Conservation (phyloP, 2,329 filamentous ascomycete species). For the Cordyceps farinosa region DNA sequence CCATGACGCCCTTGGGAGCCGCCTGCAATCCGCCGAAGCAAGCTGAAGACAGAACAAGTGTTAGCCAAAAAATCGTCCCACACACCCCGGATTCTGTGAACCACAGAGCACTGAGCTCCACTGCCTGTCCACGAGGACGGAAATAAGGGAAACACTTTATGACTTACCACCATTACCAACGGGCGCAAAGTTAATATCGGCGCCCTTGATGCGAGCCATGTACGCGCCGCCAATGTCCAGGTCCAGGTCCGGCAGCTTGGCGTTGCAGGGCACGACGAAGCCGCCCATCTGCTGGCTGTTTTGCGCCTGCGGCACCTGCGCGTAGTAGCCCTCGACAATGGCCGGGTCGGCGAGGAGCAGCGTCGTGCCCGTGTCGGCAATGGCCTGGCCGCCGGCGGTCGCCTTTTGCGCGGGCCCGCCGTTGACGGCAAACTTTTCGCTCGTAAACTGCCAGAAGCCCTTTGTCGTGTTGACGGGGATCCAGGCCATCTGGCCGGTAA, state of each 20-base stretch:
- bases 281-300: conserved; percentile 40
- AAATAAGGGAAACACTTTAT: neutral
- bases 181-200: conserved; percentile 50
- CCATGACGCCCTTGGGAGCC: conserved; percentile 46
- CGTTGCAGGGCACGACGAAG: conserved; percentile 45
- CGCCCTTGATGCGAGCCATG: conserved; percentile 54
- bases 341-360: conserved; percentile 56
- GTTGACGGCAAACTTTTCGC: conserved; percentile 54
- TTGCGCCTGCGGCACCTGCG: conserved; percentile 42
- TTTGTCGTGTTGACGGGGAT: conserved; percentile 55
- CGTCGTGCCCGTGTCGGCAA: conserved; percentile 60
- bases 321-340: conserved; percentile 49
- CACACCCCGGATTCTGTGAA: conserved; percentile 2
- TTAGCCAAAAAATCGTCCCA: neutral
- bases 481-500: conserved; percentile 58
- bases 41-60: conserved; percentile 29
- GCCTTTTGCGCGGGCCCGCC: conserved; percentile 34
- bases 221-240: conserved; percentile 55
- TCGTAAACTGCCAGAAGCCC: conserved; percentile 61
- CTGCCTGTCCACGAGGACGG: neutral
- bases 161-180: conserved; percentile 50
- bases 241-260: conserved; percentile 44
- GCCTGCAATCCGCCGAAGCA: conserved; percentile 69
- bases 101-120: conserved; percentile 6
- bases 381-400: conserved; percentile 38